A percentile compares a stretch with the other conserved stretches of the same genome.
phyloP scores from a whole-genome alignment of 495 filamentous ascomycete species.

The Beverwykella pulmonaria region DNA sequence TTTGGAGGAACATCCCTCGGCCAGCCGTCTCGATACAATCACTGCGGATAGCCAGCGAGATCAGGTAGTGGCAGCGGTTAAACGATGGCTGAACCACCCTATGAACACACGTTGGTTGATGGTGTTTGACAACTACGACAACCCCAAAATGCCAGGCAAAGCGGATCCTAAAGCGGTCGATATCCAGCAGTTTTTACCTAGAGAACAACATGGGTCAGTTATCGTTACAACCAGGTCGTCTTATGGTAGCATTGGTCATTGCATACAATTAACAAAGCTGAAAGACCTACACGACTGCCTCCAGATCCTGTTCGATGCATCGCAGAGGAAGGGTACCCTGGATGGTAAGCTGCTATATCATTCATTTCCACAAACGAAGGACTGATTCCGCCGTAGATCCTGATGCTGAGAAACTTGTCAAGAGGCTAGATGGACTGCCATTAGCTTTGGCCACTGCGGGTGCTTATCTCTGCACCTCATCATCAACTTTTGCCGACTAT shows the following conservation, averaged over 20 bases:
- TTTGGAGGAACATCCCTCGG: neutral
- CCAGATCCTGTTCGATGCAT: constrained; percentile 45
- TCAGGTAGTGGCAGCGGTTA: constrained; percentile 39
- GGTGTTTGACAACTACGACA: constrained; percentile 41
- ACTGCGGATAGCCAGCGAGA: constrained; percentile 26
- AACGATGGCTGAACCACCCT: constrained; percentile 42
- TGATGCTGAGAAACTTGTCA: constrained; percentile 6
- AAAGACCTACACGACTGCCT: constrained; percentile 42
- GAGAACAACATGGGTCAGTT: constrained; percentile 46
- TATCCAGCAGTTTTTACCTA: constrained; percentile 45
- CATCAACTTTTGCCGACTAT: constrained; percentile 23
- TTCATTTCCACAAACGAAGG: neutral
- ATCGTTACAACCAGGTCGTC: constrained; percentile 51
- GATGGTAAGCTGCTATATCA: constrained; percentile 36
- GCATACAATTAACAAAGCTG: constrained; percentile 44
- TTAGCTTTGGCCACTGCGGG: constrained; percentile 29
- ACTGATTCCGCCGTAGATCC: constrained; percentile 25
- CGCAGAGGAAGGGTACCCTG: constrained; percentile 41
- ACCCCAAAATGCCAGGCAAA: constrained; percentile 42
- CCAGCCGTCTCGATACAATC: neutral
- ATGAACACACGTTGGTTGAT: constrained; percentile 44
- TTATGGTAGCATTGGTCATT: constrained; percentile 40
- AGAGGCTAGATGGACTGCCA: constrained; percentile 30
- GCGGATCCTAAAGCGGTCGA: constrained; percentile 44
- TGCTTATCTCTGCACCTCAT: constrained; percentile 17